Evolutionary conservation across 345 rosid species (phyloP), one percentile per base, ranked within the genome.

Genomic region (Gossypium turneri): DNA sequence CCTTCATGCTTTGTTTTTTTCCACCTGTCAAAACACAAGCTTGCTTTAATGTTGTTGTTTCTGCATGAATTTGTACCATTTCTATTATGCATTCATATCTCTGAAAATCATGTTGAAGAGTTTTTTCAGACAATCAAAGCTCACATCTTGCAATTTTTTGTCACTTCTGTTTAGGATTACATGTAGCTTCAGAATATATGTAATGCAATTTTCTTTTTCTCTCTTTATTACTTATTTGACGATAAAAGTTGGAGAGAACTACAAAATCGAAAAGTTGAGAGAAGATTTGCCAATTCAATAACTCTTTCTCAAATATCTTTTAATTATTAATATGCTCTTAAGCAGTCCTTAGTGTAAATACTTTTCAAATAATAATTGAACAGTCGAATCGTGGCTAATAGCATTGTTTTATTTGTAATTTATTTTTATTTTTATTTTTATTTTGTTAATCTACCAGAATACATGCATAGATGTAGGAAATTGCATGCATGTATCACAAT

Each of bases 1-100:
- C 51, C 1, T 62, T 62, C 4, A 34, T 27, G 16, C 38, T 45
- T 65, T 52, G 76, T 73, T 60, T 45, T 22, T 60, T 58, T 34
- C 79, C 56, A 78, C 47, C 43, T 75, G 82, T 68, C 72, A 1
- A 63, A 19, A 66, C 60, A 63, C 67, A 63, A 10, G 4, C 20
- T 22, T 67, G 34, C 70, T 45, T 45, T 45, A 41, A 38, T 57
- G 10, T n/a, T 51, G 15, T 34, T 34, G 15, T 60, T 22, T 12
- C 71, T 67, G 57, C 56, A 67, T 67, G 72, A 20, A 41, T 11
- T 19, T 65, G 51, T 65, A 65, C 51, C 43, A 41, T 43, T 43
- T 65, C 51, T 65, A 65, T 25, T 65, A 41, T 41, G 4, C 41
- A 4, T 60, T 13, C 38, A 60, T 60, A 60, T 43, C 69, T 65